phyloP scores from a whole-genome alignment of 2,329 filamentous ascomycete genomes.

The Leptographium radiaticola region DNA sequence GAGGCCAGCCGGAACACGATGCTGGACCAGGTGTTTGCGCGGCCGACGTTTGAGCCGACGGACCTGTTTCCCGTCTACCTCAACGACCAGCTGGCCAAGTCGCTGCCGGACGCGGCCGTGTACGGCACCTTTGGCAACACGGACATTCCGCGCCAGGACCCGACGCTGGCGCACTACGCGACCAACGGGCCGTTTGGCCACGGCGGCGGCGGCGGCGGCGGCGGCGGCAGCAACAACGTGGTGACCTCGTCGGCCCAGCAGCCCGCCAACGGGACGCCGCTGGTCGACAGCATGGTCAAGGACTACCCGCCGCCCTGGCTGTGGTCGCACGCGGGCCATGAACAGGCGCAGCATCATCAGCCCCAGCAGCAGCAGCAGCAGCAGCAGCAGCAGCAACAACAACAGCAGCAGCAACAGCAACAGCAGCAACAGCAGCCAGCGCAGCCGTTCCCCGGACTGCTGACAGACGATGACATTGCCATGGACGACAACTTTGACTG shows the following conservation, averaged over 20 bases:
- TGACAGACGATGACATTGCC: slow-evolving; percentile 19
- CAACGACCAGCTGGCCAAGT: slow-evolving; percentile 5
- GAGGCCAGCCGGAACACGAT: slow-evolving; percentile 7
- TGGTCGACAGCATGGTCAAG: slow-evolving; percentile 27
- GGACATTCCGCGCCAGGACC: slow-evolving; percentile 12
- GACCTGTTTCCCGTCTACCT: slow-evolving; percentile 20
- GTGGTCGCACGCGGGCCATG: slow-evolving; percentile 27
- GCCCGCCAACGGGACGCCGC: slow-evolving; percentile 5
- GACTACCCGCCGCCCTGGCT: slow-evolving; percentile 41
- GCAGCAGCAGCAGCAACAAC: background rate
- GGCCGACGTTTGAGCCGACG: slow-evolving; percentile 22
- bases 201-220: background rate
- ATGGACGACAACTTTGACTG: slow-evolving; percentile 26
- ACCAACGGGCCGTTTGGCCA: slow-evolving; percentile 1
- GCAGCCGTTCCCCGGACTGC: slow-evolving; percentile 8
- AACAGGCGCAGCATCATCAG: background rate
- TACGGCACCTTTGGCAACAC: slow-evolving; percentile 7
- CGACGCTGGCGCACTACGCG: slow-evolving; percentile 7
- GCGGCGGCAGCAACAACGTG: background rate
- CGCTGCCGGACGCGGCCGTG: background rate
- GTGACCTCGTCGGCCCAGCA: background rate
- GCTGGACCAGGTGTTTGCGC: slow-evolving; percentile 24
- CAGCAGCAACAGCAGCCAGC: background rate
- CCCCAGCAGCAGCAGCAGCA: background rate
- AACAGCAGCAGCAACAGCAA: background rate